These are phyloP conservation scores for Domatiomyces globalis DNA, from an alignment of 2,329 filamentous ascomycete genomes.

Conservation along the genomic window DNA sequence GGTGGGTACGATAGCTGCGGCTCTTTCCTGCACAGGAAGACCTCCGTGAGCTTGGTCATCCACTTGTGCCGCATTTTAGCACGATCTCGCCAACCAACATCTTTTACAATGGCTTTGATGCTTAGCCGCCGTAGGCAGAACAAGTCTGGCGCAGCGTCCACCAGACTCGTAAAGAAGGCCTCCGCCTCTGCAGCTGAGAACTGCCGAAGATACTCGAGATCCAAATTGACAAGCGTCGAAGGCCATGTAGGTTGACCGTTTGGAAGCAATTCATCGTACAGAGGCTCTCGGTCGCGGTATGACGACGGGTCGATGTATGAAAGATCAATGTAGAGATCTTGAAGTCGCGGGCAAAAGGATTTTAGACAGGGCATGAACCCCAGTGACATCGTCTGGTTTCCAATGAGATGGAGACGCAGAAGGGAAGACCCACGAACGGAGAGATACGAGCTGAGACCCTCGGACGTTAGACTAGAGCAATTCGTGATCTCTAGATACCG, in stretches of 20 bases:
- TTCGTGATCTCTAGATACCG: slow-evolving; percentile 59
- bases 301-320: slow-evolving; percentile 60
- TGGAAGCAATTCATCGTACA: slow-evolving; percentile 47
- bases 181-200: slow-evolving; percentile 57
- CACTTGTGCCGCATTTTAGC: slow-evolving; percentile 66
- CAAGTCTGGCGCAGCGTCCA: slow-evolving; percentile 54
- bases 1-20: not conserved
- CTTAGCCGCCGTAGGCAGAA: slow-evolving; percentile 53
- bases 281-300: slow-evolving; percentile 58
- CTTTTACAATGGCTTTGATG: slow-evolving; percentile 64
- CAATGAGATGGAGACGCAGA: slow-evolving; percentile 52
- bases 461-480: slow-evolving; percentile 59
- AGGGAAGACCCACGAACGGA: slow-evolving; percentile 53
- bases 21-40: slow-evolving; percentile 23
- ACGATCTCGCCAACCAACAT: slow-evolving; percentile 64
- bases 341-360: slow-evolving; percentile 53
- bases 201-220: slow-evolving; percentile 63
- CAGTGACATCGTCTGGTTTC: slow-evolving; percentile 66
- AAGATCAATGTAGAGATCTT: slow-evolving; percentile 61
- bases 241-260: slow-evolving; percentile 59
- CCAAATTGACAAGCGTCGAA: slow-evolving; percentile 51
- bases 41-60: slow-evolving; percentile 51
- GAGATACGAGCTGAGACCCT: slow-evolving; percentile 52
- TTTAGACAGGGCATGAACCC: slow-evolving; percentile 57
- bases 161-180: slow-evolving; percentile 64